Evolutionary conservation across 2,329 filamentous ascomycete genomes (phyloP), one percentile per base, ranked within the genome.

Genomic region (Phoma sp.): DNA sequence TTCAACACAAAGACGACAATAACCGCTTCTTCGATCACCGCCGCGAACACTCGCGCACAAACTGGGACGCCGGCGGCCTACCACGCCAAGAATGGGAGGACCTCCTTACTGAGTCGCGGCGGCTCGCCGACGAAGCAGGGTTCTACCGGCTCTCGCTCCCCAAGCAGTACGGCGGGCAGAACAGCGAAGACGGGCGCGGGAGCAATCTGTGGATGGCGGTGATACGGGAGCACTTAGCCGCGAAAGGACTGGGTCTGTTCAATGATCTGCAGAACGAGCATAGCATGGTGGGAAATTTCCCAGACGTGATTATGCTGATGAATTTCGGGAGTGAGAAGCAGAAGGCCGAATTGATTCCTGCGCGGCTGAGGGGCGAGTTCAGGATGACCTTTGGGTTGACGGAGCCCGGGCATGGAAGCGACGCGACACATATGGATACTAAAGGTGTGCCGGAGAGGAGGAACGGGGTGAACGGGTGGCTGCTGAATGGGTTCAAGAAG

Each of bases 191-290:
- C 28, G 78, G 76, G 0, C 71, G 74, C 2, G 77, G 80, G 6
- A 77, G 75, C 29, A 87, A 87, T 65, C 74, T 87, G 3, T 86
- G 83, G 81, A 87, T 87, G 85, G 82, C 83, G 6, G 84, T 83
- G 2, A 83, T 87, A 34, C 72, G 85, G 14, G 83, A 84, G 63
- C 83, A 87, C 63, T 75, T 88, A 15, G 80, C 84, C 2, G 78
- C 80, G 4, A 84, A 86, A 57, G 84, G 84, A 0, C 62, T 88
- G 15, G 82, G 84, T 1, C 74, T 88, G 5, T 84, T 84, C 64
- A 87, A 87, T 60, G 85, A 88, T 64, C 73, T 87, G 47, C 84
- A 87, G 68, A 87, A 83, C 57, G 85, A 88, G 71, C 84, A 87
- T 67, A 82, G 78, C 42, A 79, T 87, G 30, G 80, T 87, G 1